phyloP scores from a whole-genome alignment of 306 rosid genomes.

The Carpinus fangiana region DNA sequence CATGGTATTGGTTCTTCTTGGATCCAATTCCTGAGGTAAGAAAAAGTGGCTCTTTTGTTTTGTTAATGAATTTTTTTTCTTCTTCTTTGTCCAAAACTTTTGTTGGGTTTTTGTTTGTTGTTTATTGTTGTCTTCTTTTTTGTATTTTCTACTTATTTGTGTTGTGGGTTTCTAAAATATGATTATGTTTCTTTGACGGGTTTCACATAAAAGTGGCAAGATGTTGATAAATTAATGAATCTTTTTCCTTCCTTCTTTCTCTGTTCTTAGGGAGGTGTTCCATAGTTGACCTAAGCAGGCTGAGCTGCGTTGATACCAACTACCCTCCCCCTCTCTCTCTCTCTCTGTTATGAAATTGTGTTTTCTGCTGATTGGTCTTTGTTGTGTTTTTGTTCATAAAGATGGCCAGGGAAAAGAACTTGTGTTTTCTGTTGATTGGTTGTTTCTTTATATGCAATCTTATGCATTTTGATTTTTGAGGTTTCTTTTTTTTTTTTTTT shows the following conservation, averaged over 20 bases:
- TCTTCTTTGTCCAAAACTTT: not conserved
- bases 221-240: slow-evolving; percentile 28
- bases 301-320: slow-evolving; percentile 7
- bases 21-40: slow-evolving; percentile 70
- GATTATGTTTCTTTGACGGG: slow-evolving; percentile 27
- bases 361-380: not conserved
- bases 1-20: slow-evolving; percentile 42
- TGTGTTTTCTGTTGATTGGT: not conserved
- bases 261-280: slow-evolving; percentile 21
- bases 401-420: no score
- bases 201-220: slow-evolving; percentile 28
- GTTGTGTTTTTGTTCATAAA: no score
- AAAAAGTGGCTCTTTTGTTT: slow-evolving; percentile 29
- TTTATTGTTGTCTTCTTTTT: slow-evolving; percentile 12
- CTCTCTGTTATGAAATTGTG: not conserved
- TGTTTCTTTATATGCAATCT: not conserved
- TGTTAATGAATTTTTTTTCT: not conserved
- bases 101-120: slow-evolving; percentile 27
- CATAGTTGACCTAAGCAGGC: not conserved
- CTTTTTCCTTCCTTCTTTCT: slow-evolving; percentile 37
- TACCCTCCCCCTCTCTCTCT: no score
- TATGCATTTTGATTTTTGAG: no score
- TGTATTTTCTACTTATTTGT: slow-evolving; percentile 28
- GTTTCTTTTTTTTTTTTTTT: no score
- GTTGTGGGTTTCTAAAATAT: slow-evolving; percentile 22